Evolutionary conservation across 371 early-diverging fungal species (phyloP).

Genomic region (Globomyces sp.): DNA sequence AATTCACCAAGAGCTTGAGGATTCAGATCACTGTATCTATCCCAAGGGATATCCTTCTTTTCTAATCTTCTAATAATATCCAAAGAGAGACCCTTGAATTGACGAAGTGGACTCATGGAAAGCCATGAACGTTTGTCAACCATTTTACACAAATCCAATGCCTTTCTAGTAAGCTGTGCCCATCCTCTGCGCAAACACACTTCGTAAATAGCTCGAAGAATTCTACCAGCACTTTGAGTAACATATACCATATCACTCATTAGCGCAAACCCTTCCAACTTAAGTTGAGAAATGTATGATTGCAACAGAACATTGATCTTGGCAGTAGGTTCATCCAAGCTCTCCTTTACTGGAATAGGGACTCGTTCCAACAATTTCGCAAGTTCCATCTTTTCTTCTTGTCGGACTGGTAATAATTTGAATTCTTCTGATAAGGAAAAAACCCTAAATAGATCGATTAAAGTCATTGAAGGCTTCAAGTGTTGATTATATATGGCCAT

Average conservation of each 20-base stretch:
- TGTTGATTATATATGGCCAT: slow-evolving; percentile 94
- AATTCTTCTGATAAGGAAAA: slow-evolving; percentile 93
- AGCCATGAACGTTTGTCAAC: slow-evolving; percentile 90
- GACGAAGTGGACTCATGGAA: slow-evolving; percentile 92
- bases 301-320: slow-evolving; percentile 96
- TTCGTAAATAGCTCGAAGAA: slow-evolving; percentile 95
- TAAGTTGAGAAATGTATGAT: slow-evolving; percentile 88
- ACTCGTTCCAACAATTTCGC: slow-evolving; percentile 90
- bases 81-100: slow-evolving; percentile 77
- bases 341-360: slow-evolving; percentile 91
- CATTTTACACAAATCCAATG: slow-evolving; percentile 90
- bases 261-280: slow-evolving; percentile 91
- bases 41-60: slow-evolving; percentile 92
- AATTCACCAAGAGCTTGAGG: slow-evolving; percentile 93
- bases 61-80: slow-evolving; percentile 87
- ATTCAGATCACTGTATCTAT: slow-evolving; percentile 85
- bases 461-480: slow-evolving; percentile 85
- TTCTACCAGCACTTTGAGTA: slow-evolving; percentile 91
- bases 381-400: slow-evolving; percentile 94
- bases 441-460: slow-evolving; percentile 88
- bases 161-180: slow-evolving; percentile 83
- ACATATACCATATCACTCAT: slow-evolving; percentile 96
- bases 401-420: slow-evolving; percentile 91
- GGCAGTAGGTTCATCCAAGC: slow-evolving; percentile 85
- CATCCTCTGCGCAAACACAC: slow-evolving; percentile 93